Evolutionary conservation across 176 grass and related monocot genomes (phyloP), one percentile per base, ranked within the genome.

Genomic region (Eleusine indica): DNA sequence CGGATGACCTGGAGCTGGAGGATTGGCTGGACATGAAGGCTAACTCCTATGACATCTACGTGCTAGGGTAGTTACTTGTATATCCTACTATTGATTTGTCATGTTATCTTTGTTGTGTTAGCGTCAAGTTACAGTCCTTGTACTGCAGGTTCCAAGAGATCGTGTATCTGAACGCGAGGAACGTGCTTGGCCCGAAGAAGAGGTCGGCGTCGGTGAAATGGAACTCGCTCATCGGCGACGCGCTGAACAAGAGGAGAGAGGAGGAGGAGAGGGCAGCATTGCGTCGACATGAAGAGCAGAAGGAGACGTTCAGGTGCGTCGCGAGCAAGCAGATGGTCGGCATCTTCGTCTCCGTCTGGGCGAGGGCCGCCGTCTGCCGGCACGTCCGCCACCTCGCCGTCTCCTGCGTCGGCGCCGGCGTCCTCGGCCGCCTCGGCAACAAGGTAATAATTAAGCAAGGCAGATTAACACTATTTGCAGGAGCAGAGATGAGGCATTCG

Each of bases 241-340:
- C 95, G 16, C 75, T 97, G 66, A 97, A 94, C 86, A 84, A 38
- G 25, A 71, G 42, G 41, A 66, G n/a, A 37, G 18, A 6, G 41
- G 78, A 61, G 62, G 66, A 9, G 37, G 77, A 60, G 52, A 56
- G 4, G 54, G 29, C 40, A 11, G 61, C 18, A 39, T 9, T n/a
- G 38, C 41, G 30, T 9, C 47, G 32, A 35, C 32, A 53, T 57
- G 53, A 66, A 6, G 53, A 15, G 7, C 29, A 53, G 32, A 35
- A 35, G 10, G 65, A 63, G 38, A 15, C 21, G 32, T 97, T 89
- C 73, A 87, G 81, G 72, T 92, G 92, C 84, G 79, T 91, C 21
- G 39, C 75, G 62, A 88, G 92, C 81, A 94, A 94, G 84, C 95
- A 97, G 78, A 97, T 97, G 95, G 92, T 94, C 25, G 92, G 95